Percentiles rank a stretch among this genome's conserved stretches.
Evolutionary conservation across 2,329 filamentous ascomycete species (phyloP).

Genomic region (Aureobasidium lini): DNA sequence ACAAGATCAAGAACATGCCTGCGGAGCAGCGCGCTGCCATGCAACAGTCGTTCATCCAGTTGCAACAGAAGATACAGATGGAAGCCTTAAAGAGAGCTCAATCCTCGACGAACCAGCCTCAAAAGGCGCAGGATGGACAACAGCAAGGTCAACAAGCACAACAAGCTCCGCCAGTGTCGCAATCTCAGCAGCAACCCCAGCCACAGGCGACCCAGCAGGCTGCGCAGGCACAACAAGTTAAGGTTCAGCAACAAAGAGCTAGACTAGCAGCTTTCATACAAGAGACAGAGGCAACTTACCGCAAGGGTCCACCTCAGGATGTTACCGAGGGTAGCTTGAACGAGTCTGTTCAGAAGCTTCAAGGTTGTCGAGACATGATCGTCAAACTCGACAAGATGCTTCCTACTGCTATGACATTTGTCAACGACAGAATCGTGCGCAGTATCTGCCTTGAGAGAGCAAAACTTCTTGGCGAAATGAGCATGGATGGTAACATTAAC

Average conservation of each 20-base stretch:
- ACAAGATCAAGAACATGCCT: slow-evolving; percentile 22
- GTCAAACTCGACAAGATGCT: slow-evolving; percentile 22
- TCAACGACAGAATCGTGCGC: slow-evolving; percentile 17
- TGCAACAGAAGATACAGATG: slow-evolving; percentile 20
- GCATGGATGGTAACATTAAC: slow-evolving; percentile 21
- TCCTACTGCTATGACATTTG: slow-evolving; percentile 19
- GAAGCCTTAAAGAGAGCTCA: slow-evolving; percentile 24
- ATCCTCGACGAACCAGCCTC: slow-evolving; percentile 12
- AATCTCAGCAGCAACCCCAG: slow-evolving; percentile 15
- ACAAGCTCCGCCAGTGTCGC: slow-evolving; percentile 1
- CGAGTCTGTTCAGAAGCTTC: slow-evolving; percentile 19
- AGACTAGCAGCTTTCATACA: neutral
- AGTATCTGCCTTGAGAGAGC: slow-evolving; percentile 20
- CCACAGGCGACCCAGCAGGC: slow-evolving; percentile 12
- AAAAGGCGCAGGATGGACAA: neutral
- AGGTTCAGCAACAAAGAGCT: slow-evolving; percentile 8
- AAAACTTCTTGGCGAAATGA: slow-evolving; percentile 22
- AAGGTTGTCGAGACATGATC: slow-evolving; percentile 17
- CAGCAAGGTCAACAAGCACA: neutral
- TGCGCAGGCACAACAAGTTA: neutral
- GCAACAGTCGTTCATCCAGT: slow-evolving; percentile 19
- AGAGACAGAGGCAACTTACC: slow-evolving; percentile 5
- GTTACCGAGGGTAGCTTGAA: slow-evolving; percentile 19
- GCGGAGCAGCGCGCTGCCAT: slow-evolving; percentile 17
- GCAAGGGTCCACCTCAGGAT: slow-evolving; percentile 23